Base-by-base conservation (phyloP, 2,329 filamentous ascomycete genomes). In the Polytolypa hystricis region DNA sequence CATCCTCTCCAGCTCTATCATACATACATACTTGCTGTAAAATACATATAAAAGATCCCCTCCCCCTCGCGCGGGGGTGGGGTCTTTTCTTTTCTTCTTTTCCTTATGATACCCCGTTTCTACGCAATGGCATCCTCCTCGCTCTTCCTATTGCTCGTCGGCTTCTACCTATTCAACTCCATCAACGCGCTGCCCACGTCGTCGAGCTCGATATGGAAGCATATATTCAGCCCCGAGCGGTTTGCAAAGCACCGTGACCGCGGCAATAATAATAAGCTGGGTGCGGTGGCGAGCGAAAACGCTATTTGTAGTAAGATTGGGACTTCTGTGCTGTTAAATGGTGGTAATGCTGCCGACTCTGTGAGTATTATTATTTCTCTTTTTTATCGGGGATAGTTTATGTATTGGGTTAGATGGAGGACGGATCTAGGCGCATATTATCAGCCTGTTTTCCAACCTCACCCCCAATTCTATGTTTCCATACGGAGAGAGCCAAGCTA, bases 301-400 rank as follows among this genome's bases (percentile, higher is more conserved):
- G 57, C 65, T 2, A 70, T 81, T 44, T 87, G 82, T 53, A 84
- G 79, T 42, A 55, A 67, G 20, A 79, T 84, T 47, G 82, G 82
- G 2, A 70, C 73, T 17, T 69, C 80, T 29, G 64, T 83, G 12
- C 57, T 85, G 37, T 60, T 71, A 36, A 51, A 65, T 29, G 77
- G 77, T 10, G 71, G 83, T 5, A 85, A 84, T 59, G 82, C 83
- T 9, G 81, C 79, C 1, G 83, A 89, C 60, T 79, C 82, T 31
- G 68, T 67, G 41, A 53, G 64, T 54, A 23, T 3, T 3, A 25
- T 15, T 21, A 19, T 19, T 31, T 19, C 5, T 20, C n/a, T n/a
- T n/a, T n/a, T n/a, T n/a, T n/a, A n/a, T n/a, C n/a, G n/a, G n/a
- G n/a, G n/a, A n/a, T n/a, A n/a, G n/a, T n/a, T n/a, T n/a, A n/a